Evolutionary conservation across 1,284 basidiomycete genomes (phyloP).

Genomic region (Fistulinella cinereoalba): DNA sequence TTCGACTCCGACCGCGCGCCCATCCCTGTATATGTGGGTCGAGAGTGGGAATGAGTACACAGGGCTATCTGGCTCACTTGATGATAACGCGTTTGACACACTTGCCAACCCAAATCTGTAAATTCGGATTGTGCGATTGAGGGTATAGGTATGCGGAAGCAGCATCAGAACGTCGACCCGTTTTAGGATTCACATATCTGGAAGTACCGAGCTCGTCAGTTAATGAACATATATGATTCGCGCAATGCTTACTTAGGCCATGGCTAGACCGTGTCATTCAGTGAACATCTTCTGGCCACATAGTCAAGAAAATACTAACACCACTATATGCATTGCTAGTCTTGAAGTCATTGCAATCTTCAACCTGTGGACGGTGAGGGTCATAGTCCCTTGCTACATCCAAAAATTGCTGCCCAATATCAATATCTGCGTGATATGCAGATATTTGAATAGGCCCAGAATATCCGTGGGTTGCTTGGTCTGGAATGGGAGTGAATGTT

Average conservation of each 20-base stretch:
- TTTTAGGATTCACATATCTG: not conserved
- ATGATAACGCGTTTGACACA: slow-evolving; percentile 40
- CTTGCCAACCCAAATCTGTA: slow-evolving; percentile 37
- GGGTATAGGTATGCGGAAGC: slow-evolving; percentile 24
- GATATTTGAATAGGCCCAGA: slow-evolving; percentile 53
- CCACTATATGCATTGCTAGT: slow-evolving; percentile 36
- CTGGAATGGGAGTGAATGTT: slow-evolving; percentile 40
- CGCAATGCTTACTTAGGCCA: slow-evolving; percentile 14
- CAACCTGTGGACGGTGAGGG: slow-evolving; percentile 26
- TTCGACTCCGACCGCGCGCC: slow-evolving; percentile 19
- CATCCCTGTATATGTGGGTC: slow-evolving; percentile 3
- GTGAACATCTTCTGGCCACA: not conserved
- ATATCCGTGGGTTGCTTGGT: slow-evolving; percentile 43
- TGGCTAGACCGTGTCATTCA: slow-evolving; percentile 1
- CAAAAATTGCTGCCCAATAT: slow-evolving; percentile 44
- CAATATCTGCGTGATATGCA: slow-evolving; percentile 34
- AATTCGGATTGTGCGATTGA: slow-evolving; percentile 34
- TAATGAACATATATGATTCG: slow-evolving; percentile 40
- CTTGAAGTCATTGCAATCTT: slow-evolving; percentile 43
- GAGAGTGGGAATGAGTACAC: not conserved
- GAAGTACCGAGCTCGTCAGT: slow-evolving; percentile 31
- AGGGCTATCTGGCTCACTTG: slow-evolving; percentile 7
- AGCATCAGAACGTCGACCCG: not conserved
- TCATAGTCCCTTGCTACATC: slow-evolving; percentile 35
- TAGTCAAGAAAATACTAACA: not conserved